Evolutionary conservation across 305 asterid genomes (phyloP), one percentile per base, ranked within the genome.

Genomic region (Fraxinus angustifolia): DNA sequence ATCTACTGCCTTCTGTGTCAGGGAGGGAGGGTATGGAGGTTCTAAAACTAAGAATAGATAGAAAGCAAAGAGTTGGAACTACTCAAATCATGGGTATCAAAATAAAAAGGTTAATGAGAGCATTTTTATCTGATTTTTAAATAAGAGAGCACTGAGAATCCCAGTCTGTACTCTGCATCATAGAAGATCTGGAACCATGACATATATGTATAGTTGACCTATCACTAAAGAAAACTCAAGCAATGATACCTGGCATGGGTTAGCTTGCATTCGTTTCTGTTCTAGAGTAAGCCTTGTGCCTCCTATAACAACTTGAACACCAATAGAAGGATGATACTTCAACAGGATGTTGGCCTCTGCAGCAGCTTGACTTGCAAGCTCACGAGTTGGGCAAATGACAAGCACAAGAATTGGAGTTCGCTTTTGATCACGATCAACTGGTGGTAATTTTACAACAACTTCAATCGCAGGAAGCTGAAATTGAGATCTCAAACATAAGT

Each of bases 391-490:
- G 86, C 99, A 96, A 77, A 96, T 88, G 75, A 96, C 84, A 68
- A 96, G 99, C 85, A 96, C 98, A 58, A 81, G 34, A 81, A 96
- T 88, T 14, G 98, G 97, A 75, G 97, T 93, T 26, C 91, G 83
- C 85, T 89, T 94, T 83, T 94, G 89, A 83, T 90, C 97, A 75
- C 86, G 93, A 36, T 73, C 87, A 23, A 50, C 75, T 45, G 92
- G 84, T 45, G 95, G 86, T 75, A 92, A 89, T 79, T 96, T 92
- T 60, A 82, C 93, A 11, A 96, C 89, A 38, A 87, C 87, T 88
- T 96, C 98, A 81, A 96, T 91, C 38, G 99, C 88, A 68, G 99
- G 98, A 82, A 96, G 99, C 99, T 93, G 98, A 87, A 86, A 89
- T 84, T 23, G 83, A 79, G 81, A 87, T 34, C 45, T 60, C 62